These are phyloP conservation scores for Scedosporium dehoogii DNA, from an alignment of 2,329 filamentous ascomycete genomes.

Conservation along the genomic window DNA sequence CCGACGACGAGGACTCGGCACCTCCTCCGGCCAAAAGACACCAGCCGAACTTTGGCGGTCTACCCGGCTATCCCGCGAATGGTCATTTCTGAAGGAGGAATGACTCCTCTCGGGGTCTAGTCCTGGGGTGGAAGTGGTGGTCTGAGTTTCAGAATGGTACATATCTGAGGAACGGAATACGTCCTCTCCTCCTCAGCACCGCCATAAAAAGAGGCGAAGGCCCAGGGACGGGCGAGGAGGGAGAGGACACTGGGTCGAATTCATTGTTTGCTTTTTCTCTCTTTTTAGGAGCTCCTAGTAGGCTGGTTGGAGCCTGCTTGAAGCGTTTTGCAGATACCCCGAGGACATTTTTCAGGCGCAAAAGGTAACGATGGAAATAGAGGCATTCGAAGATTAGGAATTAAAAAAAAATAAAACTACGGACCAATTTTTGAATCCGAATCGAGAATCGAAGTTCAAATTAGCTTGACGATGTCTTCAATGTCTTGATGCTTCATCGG, in stretches of 20 bases:
- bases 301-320: neutral
- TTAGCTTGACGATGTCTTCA: neutral
- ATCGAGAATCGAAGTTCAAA: neutral
- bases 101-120: neutral
- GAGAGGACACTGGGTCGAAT: neutral
- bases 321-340: neutral
- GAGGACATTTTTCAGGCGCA: neutral
- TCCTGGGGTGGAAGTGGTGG: too few relatives aligned
- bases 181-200: too few relatives aligned
- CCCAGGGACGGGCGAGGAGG: neutral
- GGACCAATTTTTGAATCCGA: neutral
- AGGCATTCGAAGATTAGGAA: neutral
- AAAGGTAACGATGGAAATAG: neutral
- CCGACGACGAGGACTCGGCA: slow-evolving; percentile 42
- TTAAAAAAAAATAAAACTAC: neutral
- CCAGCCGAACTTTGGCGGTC: slow-evolving; percentile 8
- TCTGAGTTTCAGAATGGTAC: too few relatives aligned
- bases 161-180: too few relatives aligned
- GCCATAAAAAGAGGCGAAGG: too few relatives aligned
- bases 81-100: neutral
- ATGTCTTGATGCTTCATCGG: neutral
- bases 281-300: neutral
- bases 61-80: neutral
- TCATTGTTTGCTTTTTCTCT: neutral
- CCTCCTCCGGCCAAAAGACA: slow-evolving; percentile 38